Base-by-base conservation (phyloP, 306 rosid species). In the Corylus americana region DNA sequence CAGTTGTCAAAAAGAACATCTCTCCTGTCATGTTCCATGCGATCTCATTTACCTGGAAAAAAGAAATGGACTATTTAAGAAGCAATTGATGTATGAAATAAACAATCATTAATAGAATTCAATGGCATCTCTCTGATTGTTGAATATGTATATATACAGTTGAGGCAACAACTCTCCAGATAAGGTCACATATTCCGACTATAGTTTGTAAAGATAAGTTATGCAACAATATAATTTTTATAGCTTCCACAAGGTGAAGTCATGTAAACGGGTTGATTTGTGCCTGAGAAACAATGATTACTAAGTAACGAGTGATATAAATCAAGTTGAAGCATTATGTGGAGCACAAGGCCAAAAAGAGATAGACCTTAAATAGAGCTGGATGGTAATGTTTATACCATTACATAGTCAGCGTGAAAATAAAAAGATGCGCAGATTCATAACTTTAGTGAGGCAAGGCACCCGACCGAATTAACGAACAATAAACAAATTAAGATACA, bases 1-100 rank as follows among this genome's bases (percentile, higher is more conserved):
- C 98, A 17, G 98, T 95, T 3, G 98, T 95, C 83, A 95, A 80
- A 70, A 92, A 91, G 82, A 95, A 95, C 91, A 88, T 89, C 77
- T 95, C 98, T 57, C 98, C 96, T 3, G 92, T 91, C 93, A 90
- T 92, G 88, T 91, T 92, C 98, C 98, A 92, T 51, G 98, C 93
- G 87, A 94, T 94, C 85, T 94, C 98, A 84, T 94, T 94, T 42
- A 94, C 97, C 98, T 94, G 82, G 67, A 74, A 59, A 59, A 80
- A 66, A 25, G 42, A 54, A 70, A 25, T 57, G 75, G 68, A 75
- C 29, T 2, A 6, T 47, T 74, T 44, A 74, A 53, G 71, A 47
- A 61, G 45, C n/a, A 57, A 73, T 45, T 77, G 48, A 75, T 49
- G 20, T 80, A 57, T 9, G 63, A 14, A 73, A 58, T 22, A 74